These are phyloP conservation scores for Peterozyma toletana DNA, from an alignment of 805 yeast species.

Conservation along the genomic window DNA sequence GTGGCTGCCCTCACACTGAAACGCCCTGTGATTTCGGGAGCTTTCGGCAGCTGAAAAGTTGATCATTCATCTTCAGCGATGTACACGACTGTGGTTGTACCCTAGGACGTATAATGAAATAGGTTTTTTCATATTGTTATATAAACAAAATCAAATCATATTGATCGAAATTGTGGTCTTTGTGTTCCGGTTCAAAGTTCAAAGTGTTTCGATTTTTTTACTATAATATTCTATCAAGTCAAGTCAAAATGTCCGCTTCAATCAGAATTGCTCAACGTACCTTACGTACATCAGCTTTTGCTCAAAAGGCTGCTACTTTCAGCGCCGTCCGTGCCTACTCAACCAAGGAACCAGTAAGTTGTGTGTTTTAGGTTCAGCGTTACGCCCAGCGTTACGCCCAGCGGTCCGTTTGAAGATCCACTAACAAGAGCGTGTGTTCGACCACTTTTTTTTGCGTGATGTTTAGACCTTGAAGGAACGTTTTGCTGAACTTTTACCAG, in stretches of 20 bases:
- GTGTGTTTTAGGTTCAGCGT: neutral
- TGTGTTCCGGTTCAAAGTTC: too few species aligned
- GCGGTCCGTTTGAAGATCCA: neutral
- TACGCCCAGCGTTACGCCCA: neutral
- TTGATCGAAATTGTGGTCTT: too few species aligned
- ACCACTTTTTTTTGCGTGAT: neutral
- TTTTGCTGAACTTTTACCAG: constrained; percentile 88
- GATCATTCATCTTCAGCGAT: too few species aligned
- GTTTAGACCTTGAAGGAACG: constrained; percentile 79
- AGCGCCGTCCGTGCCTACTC: constrained; percentile 26
- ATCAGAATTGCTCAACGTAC: constrained; percentile 11
- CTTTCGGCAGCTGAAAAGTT: too few species aligned
- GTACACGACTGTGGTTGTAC: too few species aligned
- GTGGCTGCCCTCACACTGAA: too few species aligned
- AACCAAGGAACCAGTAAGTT: constrained; percentile 28
- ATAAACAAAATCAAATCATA: too few species aligned
- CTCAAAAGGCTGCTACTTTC: constrained; percentile 1
- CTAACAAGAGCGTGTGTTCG: neutral
- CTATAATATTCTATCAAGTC: too few species aligned
- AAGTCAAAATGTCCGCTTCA: constrained; percentile 10
- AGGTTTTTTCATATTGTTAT: too few species aligned
- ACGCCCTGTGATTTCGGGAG: too few species aligned
- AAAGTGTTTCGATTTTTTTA: too few species aligned
- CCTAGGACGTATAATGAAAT: too few species aligned
- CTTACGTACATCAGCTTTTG: constrained; percentile 9